Percentiles rank a stretch among this genome's conserved stretches.
These are phyloP conservation scores for Arthrobotrys iridis DNA, from an alignment of 2,329 filamentous ascomycete genomes.

Conservation along the genomic window DNA sequence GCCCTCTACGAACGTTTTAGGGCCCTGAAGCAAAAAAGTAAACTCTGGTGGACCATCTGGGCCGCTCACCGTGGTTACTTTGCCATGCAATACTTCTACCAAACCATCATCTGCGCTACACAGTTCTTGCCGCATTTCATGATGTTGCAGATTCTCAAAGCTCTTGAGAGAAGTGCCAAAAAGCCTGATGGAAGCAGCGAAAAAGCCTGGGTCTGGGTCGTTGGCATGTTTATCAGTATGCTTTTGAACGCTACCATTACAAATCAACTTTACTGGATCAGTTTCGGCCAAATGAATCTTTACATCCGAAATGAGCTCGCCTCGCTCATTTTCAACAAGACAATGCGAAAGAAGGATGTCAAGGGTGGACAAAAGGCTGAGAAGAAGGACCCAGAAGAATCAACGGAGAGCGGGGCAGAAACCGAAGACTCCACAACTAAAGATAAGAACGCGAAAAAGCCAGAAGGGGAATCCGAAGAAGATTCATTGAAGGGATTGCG, in stretches of 20 bases:
- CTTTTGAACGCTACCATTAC: constrained; percentile 61
- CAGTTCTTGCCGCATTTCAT: constrained; percentile 77
- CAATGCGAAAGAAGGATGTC: constrained; percentile 79
- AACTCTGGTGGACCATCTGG: constrained; percentile 38
- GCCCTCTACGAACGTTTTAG: constrained; percentile 31
- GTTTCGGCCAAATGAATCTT: constrained; percentile 61
- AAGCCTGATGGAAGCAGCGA: constrained; percentile 64
- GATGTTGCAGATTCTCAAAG: constrained; percentile 72
- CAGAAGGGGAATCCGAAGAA: constrained; percentile 63
- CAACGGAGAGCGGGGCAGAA: constrained; percentile 56
- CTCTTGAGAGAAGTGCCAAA: constrained; percentile 69
- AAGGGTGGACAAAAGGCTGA: constrained; percentile 69
- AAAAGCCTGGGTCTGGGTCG: constrained; percentile 74
- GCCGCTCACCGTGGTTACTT: constrained; percentile 55
- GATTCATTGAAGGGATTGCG: constrained; percentile 70
- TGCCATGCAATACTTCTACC: constrained; percentile 56
- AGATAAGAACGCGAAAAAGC: constrained; percentile 60
- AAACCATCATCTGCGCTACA: constrained; percentile 47
- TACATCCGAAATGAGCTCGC: constrained; percentile 75
- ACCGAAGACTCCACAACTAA: constrained; percentile 57
- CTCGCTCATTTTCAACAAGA: constrained; percentile 78
- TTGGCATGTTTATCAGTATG: constrained; percentile 71
- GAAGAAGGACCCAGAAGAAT: constrained; percentile 58
- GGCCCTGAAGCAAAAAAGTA: constrained; percentile 15
- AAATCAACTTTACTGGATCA: constrained; percentile 34